Percentiles rank a stretch among this genome's conserved stretches.
Conservation (phyloP, 345 rosid genomes). For the Murraya koenigii region DNA sequence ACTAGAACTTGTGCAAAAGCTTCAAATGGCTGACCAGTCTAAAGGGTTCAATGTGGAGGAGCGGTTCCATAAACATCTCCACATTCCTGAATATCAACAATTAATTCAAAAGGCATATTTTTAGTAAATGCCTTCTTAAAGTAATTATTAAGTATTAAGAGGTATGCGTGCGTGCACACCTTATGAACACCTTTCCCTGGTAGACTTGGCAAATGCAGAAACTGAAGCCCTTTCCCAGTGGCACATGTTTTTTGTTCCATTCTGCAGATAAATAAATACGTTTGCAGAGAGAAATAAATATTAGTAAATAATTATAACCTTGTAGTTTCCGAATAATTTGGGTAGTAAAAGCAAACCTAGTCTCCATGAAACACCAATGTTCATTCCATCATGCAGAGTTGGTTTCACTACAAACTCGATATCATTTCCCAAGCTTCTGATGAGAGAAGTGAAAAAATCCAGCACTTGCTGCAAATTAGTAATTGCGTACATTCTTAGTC, state of each 20-base stretch:
- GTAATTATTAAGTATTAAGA: too few relatives aligned
- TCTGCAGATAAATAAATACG: constrained; percentile 34
- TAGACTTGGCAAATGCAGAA: constrained; percentile 63
- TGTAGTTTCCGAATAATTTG: not conserved
- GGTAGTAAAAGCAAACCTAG: constrained; percentile 35
- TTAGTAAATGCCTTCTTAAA: too few relatives aligned
- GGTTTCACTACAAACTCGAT: constrained; percentile 56
- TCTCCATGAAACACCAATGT: constrained; percentile 63
- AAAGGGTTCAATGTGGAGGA: constrained; percentile 53
- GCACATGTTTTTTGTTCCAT: constrained; percentile 52
- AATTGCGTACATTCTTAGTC: not conserved
- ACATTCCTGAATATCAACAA: constrained; percentile 49
- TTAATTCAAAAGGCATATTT: not conserved
- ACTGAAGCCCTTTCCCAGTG: constrained; percentile 75
- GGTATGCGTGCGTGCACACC: constrained; percentile 27
- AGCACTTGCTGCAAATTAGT: constrained; percentile 61
- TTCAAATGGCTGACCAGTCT: constrained; percentile 44
- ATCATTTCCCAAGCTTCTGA: constrained; percentile 46
- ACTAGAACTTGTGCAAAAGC: not conserved
- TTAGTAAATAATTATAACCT: too few relatives aligned
- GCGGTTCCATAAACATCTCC: constrained; percentile 81
- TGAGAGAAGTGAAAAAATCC: constrained; percentile 55
- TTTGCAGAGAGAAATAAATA: too few relatives aligned
- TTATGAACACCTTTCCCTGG: constrained; percentile 62
- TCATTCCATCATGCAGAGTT: constrained; percentile 61